Conservation (phyloP, 345 rosid species). For the Barbarea vulgaris region DNA sequence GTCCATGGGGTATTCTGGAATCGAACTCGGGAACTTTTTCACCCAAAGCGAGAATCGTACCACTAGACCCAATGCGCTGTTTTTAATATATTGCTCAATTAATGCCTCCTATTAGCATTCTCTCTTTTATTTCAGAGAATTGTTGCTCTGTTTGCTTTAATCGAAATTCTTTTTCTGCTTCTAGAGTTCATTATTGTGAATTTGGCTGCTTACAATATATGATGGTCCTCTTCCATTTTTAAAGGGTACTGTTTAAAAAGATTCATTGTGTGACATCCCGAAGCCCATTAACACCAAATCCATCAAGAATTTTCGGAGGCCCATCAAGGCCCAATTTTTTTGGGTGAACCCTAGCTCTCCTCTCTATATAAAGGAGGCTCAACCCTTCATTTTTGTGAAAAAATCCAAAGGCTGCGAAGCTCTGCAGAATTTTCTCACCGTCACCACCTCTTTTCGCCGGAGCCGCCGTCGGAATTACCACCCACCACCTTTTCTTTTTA, state of each 20-base stretch:
- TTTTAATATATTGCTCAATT: not conserved
- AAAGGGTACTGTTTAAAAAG: not conserved
- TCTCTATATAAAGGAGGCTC: too few species aligned
- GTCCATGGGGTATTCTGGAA: constrained; percentile 64
- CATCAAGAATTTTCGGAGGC: too few species aligned
- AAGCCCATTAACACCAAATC: too few species aligned
- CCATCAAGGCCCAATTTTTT: too few species aligned
- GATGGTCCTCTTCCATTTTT: not conserved
- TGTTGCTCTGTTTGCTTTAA: not conserved
- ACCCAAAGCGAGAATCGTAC: constrained; percentile 89
- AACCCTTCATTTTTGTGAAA: too few species aligned
- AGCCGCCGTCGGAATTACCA: too few species aligned
- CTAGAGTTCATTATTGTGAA: not conserved
- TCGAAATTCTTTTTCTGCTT: not conserved
- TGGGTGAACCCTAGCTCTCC: too few species aligned
- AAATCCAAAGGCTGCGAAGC: too few species aligned
- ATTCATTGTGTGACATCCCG: too few species aligned
- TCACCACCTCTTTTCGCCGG: too few species aligned
- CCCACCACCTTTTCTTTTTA: too few species aligned
- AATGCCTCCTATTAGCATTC: not conserved
- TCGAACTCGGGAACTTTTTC: constrained; percentile 75
- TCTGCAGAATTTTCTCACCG: too few species aligned
- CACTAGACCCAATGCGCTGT: constrained; percentile 76
- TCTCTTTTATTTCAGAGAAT: not conserved
- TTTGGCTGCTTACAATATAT: not conserved